phyloP scores from a whole-genome alignment of 305 asterid species.

The Plantago coronopus region DNA sequence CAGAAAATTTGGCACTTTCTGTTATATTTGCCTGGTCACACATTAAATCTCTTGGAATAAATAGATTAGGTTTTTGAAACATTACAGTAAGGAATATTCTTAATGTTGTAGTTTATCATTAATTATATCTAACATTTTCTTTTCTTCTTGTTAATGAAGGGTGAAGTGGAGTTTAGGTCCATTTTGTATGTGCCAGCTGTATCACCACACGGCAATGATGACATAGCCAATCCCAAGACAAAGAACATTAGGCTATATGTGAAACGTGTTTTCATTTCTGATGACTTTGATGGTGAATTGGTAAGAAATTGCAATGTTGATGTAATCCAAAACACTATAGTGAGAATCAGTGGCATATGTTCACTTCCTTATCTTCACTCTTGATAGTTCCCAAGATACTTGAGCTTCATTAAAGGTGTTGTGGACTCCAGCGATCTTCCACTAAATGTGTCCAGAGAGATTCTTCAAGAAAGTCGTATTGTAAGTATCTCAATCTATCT shows the following conservation, averaged over 20 bases:
- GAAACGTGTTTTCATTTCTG: conserved; percentile 92
- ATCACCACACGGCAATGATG: conserved; percentile 77
- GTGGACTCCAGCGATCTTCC: conserved; percentile 99
- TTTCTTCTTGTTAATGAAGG: conserved; percentile 43
- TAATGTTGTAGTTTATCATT: conserved; percentile 7
- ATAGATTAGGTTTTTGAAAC: neutral
- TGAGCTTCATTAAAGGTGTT: conserved; percentile 94
- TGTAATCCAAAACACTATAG: conserved; percentile 1
- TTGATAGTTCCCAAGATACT: conserved; percentile 84
- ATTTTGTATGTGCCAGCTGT: conserved; percentile 77
- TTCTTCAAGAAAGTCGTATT: conserved; percentile 95
- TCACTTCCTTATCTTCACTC: conserved; percentile 23
- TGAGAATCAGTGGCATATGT: conserved; percentile 7
- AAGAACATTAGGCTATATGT: conserved; percentile 89
- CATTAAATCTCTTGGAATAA: neutral
- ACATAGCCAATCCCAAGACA: conserved; percentile 75
- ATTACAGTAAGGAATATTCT: neutral
- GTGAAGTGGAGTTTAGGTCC: conserved; percentile 97
- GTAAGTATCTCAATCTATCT: conserved; percentile 44
- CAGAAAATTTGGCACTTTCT: too few relatives aligned
- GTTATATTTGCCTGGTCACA: too few relatives aligned
- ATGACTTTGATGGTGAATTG: conserved; percentile 98
- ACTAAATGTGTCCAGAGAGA: conserved; percentile 92
- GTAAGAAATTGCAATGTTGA: conserved; percentile 39
- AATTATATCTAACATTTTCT: conserved; percentile 3